Base-by-base conservation (phyloP, 2,329 filamentous ascomycete species). In the Achaetomium macrosporum region DNA sequence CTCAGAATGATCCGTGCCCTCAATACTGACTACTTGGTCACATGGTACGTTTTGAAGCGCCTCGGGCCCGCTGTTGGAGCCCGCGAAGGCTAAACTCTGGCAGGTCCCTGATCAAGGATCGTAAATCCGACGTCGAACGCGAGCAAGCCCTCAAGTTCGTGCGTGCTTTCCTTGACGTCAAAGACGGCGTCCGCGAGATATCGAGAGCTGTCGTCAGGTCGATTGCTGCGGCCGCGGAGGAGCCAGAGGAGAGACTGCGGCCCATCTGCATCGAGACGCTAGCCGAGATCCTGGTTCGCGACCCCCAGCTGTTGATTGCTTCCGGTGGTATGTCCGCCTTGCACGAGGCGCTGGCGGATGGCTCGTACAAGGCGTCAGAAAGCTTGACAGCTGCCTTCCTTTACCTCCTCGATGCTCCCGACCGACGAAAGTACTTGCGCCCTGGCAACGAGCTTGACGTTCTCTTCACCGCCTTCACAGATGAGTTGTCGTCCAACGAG, bases 91-190 rank as follows among this genome's bases (percentile, higher is more conserved):
- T 61, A 37, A 64, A 25, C 11, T 19, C 5, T 41, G 20, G 17
- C 53, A 81, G 78, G 56, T 97, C 93, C 1, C 75, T 99, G 33
- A 90, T 95, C 59, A 97, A 97, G 67, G 93, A 97, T 68, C 87
- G 88, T 65, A 97, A 96, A 69, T 89, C 92, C n/a, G 91, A 92
- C 61, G 88, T 99, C 16, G 93, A 99, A 72, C 82, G 95, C 50
- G 93, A 99, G 69, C 93, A 99, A 70, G 93, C 93, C 12, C 75
- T 99, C 63, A 99, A 99, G 68, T 96, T 99, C 67, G 85, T 97
- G 25, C 83, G 93, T 54, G 89, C 91, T 10, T 99, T 99, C 64
- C 75, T 99, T 2, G 93, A 99, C 66, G 90, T 97, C 59, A 96
- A 96, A 66, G 89, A 90, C 57, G 93, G 93, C 11, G 85, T 95